Evolutionary conservation across 768 basidiomycete species (phyloP).

Genomic region (Favolaschia claudopus): DNA sequence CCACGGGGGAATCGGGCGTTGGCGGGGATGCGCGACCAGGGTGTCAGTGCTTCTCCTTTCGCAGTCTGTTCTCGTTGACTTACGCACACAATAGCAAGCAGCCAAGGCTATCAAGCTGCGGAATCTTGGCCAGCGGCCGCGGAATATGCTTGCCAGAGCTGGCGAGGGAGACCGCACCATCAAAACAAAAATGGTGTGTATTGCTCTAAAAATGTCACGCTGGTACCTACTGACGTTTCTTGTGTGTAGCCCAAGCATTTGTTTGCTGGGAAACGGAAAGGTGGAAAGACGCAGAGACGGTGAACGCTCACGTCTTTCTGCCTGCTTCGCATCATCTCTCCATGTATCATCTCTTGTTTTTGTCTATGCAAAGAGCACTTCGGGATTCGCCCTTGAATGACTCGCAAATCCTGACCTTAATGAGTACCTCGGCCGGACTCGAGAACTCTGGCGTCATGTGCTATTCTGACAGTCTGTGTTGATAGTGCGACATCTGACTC

Average conservation of each 20-base stretch:
- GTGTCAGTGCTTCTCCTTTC: constrained; percentile 51
- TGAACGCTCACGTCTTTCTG: no score
- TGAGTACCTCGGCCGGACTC: no score
- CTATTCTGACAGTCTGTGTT: no score
- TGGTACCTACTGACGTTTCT: constrained; percentile 14
- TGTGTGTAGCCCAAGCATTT: constrained; percentile 80
- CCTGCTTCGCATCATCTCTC: no score
- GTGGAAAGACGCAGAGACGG: constrained; percentile 82
- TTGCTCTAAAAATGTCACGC: not conserved
- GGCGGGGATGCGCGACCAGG: constrained; percentile 80
- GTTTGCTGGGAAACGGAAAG: constrained; percentile 85
- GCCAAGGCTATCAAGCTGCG: constrained; percentile 82
- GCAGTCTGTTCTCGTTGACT: not conserved
- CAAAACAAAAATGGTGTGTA: constrained; percentile 79
- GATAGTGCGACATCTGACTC: no score
- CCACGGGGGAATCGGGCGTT: constrained; percentile 79
- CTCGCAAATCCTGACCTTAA: no score
- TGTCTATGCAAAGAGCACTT: no score
- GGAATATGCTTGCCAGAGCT: constrained; percentile 89
- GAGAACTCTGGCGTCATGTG: no score
- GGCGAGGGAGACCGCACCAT: constrained; percentile 90
- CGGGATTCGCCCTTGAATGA: no score
- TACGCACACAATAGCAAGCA: constrained; percentile 63
- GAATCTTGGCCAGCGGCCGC: constrained; percentile 85
- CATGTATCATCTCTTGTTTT: no score